These are phyloP conservation scores for Cutaneotrichosporon mucoides DNA, from an alignment of 1,284 basidiomycete species.

Conservation along the genomic window DNA sequence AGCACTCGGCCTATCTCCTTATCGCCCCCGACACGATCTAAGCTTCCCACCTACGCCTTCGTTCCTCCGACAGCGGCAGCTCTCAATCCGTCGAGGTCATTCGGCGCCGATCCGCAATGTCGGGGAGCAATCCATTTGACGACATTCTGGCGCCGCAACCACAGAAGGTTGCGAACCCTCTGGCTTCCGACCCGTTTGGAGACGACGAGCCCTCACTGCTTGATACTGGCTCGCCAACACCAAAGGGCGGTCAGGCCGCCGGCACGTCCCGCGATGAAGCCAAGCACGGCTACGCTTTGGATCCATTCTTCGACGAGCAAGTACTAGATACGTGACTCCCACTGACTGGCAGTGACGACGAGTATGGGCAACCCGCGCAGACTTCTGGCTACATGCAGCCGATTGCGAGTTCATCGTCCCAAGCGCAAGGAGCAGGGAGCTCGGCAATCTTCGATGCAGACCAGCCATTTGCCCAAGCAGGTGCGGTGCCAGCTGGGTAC, in stretches of 20 bases:
- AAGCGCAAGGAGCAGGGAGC: slow-evolving; percentile 25
- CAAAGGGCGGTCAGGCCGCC: not conserved
- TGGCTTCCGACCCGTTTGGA: slow-evolving; percentile 34
- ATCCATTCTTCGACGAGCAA: slow-evolving; percentile 50
- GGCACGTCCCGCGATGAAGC: not conserved
- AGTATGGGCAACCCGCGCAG: slow-evolving; percentile 32
- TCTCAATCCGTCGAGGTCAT: no score
- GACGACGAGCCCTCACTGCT: slow-evolving; percentile 25
- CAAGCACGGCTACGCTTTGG: slow-evolving; percentile 38
- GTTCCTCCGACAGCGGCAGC: no score
- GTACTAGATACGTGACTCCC: no score
- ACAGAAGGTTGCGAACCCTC: slow-evolving; percentile 15
- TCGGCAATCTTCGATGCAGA: slow-evolving; percentile 28
- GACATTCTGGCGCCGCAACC: slow-evolving; percentile 43
- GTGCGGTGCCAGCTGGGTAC: slow-evolving; percentile 14
- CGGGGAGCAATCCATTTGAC: slow-evolving; percentile 41
- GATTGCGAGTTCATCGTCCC: slow-evolving; percentile 22
- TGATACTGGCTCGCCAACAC: not conserved
- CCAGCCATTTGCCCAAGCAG: slow-evolving; percentile 33
- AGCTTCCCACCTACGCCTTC: no score
- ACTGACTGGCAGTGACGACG: slow-evolving; percentile 39
- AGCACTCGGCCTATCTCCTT: not conserved
- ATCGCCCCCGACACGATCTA: not conserved
- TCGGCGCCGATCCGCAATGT: slow-evolving; percentile 17
- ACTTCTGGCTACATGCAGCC: slow-evolving; percentile 36